Evolutionary conservation across 2,329 filamentous ascomycete species (phyloP).

Genomic region (Fusarium sp.): DNA sequence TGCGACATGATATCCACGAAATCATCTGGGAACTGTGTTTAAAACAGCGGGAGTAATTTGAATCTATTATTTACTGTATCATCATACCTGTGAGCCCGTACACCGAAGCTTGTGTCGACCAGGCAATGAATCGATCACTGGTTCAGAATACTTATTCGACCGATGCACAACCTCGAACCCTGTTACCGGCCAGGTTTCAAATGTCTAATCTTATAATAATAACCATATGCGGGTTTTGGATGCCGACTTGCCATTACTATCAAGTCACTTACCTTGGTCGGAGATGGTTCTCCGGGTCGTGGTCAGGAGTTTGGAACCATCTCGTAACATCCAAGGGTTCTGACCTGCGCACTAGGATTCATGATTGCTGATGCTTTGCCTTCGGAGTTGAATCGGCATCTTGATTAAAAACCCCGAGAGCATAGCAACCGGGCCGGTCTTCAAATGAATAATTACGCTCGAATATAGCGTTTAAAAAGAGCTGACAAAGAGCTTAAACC

Average conservation of each 20-base stretch:
- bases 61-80: background rate
- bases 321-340: background rate
- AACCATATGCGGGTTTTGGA: background rate
- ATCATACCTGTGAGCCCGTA: background rate
- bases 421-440: background rate
- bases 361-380: background rate
- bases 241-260: background rate
- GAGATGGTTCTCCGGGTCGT: background rate
- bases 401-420: background rate
- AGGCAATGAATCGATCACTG: background rate
- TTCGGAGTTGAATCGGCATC: slow-evolving; percentile 5
- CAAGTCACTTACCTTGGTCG: background rate
- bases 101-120: background rate
- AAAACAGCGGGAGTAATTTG: slow-evolving; percentile 6
- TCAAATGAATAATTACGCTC: background rate
- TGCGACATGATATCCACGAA: slow-evolving; percentile 29
- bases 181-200: background rate
- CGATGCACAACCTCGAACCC: background rate
- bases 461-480: too few relatives aligned
- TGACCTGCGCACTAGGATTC: background rate
- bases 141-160: background rate
- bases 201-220: background rate
- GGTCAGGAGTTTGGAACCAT: background rate
- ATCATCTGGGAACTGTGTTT: background rate
- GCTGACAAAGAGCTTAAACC: background rate